Conservation (phyloP, 768 basidiomycete species). For the Chalciporus piperatus region DNA sequence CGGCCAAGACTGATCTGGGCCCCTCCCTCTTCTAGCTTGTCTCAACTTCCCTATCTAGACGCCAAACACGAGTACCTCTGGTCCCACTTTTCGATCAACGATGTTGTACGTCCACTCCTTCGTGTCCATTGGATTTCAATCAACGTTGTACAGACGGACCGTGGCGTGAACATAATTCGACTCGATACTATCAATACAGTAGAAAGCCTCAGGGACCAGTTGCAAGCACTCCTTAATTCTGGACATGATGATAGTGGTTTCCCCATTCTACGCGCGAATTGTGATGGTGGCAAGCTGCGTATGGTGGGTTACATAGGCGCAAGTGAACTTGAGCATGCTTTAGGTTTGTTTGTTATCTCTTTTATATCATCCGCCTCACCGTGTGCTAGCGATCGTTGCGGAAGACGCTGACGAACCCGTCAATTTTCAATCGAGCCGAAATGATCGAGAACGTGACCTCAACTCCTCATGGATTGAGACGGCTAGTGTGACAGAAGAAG, state of each 20-base stretch:
- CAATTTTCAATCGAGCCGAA: constrained; percentile 53
- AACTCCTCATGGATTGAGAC: constrained; percentile 56
- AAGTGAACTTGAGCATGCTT: constrained; percentile 91
- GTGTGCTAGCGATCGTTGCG: constrained; percentile 63
- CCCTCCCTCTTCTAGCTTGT: constrained; percentile 43
- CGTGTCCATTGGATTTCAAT: not conserved
- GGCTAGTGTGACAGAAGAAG: constrained; percentile 24
- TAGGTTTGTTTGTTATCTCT: constrained; percentile 50
- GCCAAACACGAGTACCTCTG: constrained; percentile 87
- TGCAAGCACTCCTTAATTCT: constrained; percentile 53
- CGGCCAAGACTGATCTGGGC: not conserved
- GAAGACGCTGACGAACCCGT: constrained; percentile 67
- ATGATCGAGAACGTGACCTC: constrained; percentile 39
- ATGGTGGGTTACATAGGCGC: constrained; percentile 90
- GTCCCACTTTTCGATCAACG: constrained; percentile 70
- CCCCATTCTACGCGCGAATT: constrained; percentile 67
- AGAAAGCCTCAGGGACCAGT: constrained; percentile 65
- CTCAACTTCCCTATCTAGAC: constrained; percentile 90
- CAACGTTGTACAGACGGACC: constrained; percentile 51
- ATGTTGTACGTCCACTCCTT: constrained; percentile 59
- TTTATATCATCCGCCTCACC: not conserved
- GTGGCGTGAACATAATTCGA: constrained; percentile 66
- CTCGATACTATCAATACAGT: constrained; percentile 77
- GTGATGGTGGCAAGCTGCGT: constrained; percentile 44
- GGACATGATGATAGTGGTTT: constrained; percentile 82